phyloP scores from a whole-genome alignment of 1,284 basidiomycete genomes.

The Trichosporon coremiiforme region DNA sequence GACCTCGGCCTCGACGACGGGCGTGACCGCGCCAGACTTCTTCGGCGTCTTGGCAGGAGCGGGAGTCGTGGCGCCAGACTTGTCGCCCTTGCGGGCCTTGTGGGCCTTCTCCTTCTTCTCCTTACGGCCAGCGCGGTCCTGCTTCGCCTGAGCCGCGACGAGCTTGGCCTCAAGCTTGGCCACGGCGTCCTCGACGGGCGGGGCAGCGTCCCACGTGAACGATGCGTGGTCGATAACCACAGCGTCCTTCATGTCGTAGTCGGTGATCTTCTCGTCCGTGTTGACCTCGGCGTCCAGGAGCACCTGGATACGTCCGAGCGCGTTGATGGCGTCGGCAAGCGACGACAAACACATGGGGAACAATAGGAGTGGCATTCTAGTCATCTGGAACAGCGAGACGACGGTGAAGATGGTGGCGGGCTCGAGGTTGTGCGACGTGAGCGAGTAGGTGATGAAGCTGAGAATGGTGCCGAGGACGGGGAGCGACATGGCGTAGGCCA shows the following conservation, averaged over 20 bases:
- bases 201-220: constrained; percentile 79
- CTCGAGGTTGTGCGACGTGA: constrained; percentile 68
- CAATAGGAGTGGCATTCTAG: constrained; percentile 56
- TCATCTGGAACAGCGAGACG: constrained; percentile 71
- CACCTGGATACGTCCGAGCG: constrained; percentile 66
- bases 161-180: constrained; percentile 51
- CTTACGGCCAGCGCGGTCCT: constrained; percentile 11
- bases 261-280: constrained; percentile 61
- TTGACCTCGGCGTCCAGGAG: constrained; percentile 78
- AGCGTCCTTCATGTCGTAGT: constrained; percentile 62
- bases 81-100: constrained; percentile 14
- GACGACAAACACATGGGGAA: constrained; percentile 73
- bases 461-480: constrained; percentile 81
- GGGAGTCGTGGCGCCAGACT: constrained; percentile 13
- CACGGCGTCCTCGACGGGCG: constrained; percentile 61
- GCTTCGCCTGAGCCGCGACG: constrained; percentile 36
- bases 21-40: constrained; percentile 34
- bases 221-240: constrained; percentile 68
- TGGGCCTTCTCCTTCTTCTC: constrained; percentile 21
- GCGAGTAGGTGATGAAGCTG: constrained; percentile 79
- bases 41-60: constrained; percentile 43
- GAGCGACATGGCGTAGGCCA: constrained; percentile 60
- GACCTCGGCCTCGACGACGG: constrained; percentile 34
- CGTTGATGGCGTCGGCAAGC: constrained; percentile 76
- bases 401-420: constrained; percentile 71